Conservation (phyloP, 306 rosid genomes). For the Alnus rubra region DNA sequence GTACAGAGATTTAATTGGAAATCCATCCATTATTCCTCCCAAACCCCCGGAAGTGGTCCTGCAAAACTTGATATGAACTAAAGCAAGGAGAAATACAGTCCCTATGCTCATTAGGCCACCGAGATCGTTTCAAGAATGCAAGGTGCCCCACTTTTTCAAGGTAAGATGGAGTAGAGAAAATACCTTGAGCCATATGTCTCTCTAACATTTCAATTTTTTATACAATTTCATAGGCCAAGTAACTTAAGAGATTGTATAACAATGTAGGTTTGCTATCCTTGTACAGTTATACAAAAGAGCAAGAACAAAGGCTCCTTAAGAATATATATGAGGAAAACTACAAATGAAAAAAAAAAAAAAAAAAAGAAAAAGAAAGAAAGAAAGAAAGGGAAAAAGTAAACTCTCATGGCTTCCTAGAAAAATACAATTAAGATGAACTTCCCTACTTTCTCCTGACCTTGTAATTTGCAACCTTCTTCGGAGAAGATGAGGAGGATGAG, state of each 20-base stretch:
- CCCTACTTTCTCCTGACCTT: constrained; percentile 48
- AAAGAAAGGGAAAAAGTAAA: neutral
- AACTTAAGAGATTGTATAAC: neutral
- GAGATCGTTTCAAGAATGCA: neutral
- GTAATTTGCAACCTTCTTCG: constrained; percentile 36
- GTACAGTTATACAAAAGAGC: constrained; percentile 13
- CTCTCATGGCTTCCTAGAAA: constrained; percentile 12
- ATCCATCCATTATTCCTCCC: too few relatives aligned
- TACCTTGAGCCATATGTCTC: neutral
- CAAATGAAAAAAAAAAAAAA: neutral
- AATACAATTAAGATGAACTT: constrained; percentile 9
- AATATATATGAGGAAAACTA: neutral
- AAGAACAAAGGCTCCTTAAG: neutral
- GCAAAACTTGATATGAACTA: too few relatives aligned
- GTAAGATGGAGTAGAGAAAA: too few relatives aligned
- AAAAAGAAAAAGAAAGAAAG: neutral
- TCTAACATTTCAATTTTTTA: neutral
- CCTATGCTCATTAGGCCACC: neutral
- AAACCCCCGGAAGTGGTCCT: too few relatives aligned
- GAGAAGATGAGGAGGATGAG: constrained; percentile 53
- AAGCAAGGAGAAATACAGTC: too few relatives aligned
- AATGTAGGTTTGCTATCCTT: neutral
- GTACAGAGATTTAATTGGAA: too few relatives aligned
- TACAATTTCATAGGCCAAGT: constrained; percentile 21
- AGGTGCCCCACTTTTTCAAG: too few relatives aligned